Conservation (phyloP, 129 eudicot genomes). For the Helichrysum umbraculigerum region DNA sequence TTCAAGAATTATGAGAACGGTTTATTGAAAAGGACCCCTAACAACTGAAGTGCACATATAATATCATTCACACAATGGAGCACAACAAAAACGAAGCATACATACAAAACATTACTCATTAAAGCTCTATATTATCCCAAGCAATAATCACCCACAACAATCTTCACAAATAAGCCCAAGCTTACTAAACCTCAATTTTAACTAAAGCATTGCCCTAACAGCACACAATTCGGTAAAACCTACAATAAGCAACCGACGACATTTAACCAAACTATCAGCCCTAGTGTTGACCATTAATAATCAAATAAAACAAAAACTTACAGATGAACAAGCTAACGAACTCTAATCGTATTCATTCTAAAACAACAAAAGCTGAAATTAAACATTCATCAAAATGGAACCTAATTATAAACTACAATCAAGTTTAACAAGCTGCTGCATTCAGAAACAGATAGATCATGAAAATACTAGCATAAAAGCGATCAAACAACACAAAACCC, state of each 20-base stretch:
- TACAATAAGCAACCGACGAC: not conserved
- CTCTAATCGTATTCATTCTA: not conserved
- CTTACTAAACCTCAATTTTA: not conserved
- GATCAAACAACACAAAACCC: constrained; percentile 22
- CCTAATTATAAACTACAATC: not conserved
- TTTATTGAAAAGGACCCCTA: constrained; percentile 9
- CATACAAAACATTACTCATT: not conserved
- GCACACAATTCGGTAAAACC: not conserved
- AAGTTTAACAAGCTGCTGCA: not conserved
- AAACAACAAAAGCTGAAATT: constrained; percentile 3
- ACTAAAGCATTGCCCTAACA: not conserved
- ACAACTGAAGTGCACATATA: not conserved
- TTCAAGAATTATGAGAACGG: not conserved
- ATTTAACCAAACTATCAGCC: not conserved
- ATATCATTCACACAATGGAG: not conserved
- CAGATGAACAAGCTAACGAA: not conserved
- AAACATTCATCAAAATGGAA: not conserved
- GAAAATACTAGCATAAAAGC: not conserved
- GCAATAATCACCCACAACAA: not conserved
- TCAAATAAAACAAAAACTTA: no score
- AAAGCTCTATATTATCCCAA: not conserved
- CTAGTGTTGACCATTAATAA: not conserved
- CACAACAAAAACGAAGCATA: not conserved
- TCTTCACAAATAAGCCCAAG: not conserved
- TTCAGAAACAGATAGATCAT: constrained; percentile 4